Conservation (phyloP, 306 rosid genomes). For the Rubus parviflorus region DNA sequence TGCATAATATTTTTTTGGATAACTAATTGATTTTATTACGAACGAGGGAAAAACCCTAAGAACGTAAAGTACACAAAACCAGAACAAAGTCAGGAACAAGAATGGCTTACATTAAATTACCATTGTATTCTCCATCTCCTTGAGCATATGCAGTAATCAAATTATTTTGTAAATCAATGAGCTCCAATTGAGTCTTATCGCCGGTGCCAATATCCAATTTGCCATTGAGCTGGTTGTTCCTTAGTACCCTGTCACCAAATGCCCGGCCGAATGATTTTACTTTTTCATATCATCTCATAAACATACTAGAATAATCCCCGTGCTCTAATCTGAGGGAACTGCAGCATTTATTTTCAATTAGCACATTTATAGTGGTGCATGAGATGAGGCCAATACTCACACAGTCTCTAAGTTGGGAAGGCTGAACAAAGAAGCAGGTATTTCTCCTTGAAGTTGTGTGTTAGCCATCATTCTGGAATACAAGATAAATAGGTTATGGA, state of each 20-base stretch:
- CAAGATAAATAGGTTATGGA: background rate
- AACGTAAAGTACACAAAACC: no score
- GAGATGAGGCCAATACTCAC: constrained; percentile 38
- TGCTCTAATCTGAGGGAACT: background rate
- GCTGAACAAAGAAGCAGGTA: constrained; percentile 51
- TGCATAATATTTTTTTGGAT: background rate
- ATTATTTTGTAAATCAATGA: constrained; percentile 30
- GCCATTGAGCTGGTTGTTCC: constrained; percentile 34
- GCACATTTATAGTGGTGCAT: background rate
- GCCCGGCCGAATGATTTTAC: no score
- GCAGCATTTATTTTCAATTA: background rate
- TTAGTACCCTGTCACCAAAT: constrained; percentile 29
- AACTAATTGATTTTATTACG: no score
- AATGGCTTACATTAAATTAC: constrained; percentile 29
- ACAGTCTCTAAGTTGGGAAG: constrained; percentile 47
- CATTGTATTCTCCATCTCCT: background rate
- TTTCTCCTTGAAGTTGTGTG: constrained; percentile 40
- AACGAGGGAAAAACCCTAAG: no score
- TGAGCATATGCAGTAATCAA: background rate
- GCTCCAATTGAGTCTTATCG: constrained; percentile 12
- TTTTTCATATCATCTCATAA: constrained; percentile 1
- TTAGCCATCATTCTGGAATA: constrained; percentile 52
- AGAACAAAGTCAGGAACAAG: background rate
- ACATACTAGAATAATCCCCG: background rate
- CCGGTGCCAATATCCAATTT: constrained; percentile 18